Evolutionary conservation across 805 yeast genomes (phyloP).

Genomic region (Tetrapisispora nanseiensis): DNA sequence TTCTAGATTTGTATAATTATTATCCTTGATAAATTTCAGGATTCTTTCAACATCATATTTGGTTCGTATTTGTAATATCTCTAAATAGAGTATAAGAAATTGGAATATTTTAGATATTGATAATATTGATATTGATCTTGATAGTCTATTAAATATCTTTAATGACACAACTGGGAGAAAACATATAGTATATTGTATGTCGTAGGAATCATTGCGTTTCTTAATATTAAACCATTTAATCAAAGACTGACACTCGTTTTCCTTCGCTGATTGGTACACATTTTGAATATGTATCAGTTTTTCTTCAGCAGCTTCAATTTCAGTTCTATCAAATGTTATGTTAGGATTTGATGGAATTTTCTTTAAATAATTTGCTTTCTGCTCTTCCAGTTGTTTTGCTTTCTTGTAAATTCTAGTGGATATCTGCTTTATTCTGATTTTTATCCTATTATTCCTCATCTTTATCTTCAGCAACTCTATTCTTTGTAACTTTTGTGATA

Average conservation of each 20-base stretch:
- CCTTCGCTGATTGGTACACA: conserved; percentile 8
- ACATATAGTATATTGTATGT: conserved; percentile 17
- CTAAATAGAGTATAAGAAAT: conserved; percentile 10
- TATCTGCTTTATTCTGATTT: neutral
- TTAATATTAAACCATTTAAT: conserved; percentile 17
- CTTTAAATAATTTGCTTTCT: neutral
- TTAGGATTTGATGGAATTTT: neutral
- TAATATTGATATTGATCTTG: conserved; percentile 11
- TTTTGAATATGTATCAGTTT: conserved; percentile 10
- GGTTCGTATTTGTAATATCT: conserved; percentile 9
- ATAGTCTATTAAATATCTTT: conserved; percentile 14
- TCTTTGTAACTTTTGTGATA: conserved; percentile 10
- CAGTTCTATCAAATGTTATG: neutral
- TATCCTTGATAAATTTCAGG: conserved; percentile 4
- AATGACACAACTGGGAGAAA: conserved; percentile 22
- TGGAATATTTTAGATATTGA: conserved; percentile 19
- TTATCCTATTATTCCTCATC: conserved; percentile 14
- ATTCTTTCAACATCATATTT: conserved; percentile 7
- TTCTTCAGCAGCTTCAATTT: conserved; percentile 3
- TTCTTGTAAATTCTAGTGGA: conserved; percentile 7
- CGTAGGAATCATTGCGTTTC: conserved; percentile 13
- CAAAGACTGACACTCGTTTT: conserved; percentile 9
- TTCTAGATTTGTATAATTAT: neutral
- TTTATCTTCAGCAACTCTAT: conserved; percentile 11
- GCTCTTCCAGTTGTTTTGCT: conserved; percentile 3